A percentile compares a stretch with the other conserved stretches of the same genome.
These are phyloP conservation scores for Chlorella sp. DNA, from an alignment of 139 green algal species.

Conservation along the genomic window DNA sequence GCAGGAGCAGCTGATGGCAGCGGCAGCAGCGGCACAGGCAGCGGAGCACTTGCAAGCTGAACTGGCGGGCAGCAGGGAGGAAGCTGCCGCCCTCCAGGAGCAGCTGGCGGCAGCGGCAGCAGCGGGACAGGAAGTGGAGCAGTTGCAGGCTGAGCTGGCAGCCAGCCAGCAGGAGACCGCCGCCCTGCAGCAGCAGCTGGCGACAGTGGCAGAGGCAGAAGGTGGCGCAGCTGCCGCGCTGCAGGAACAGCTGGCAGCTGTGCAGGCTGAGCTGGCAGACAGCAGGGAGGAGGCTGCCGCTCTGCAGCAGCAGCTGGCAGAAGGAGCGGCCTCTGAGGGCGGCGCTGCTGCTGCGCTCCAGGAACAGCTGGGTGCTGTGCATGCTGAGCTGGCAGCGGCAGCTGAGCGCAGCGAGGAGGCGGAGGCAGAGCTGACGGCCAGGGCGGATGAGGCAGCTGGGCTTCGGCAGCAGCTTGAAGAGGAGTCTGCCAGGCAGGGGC, in stretches of 20 bases:
- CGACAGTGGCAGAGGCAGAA: background rate
- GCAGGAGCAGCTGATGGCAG: background rate
- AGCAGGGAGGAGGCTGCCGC: background rate
- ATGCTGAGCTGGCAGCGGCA: background rate
- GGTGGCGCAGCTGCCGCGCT: background rate
- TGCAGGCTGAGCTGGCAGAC: background rate
- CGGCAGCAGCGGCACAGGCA: background rate
- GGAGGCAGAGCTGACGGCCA: background rate
- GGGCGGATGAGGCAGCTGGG: slow-evolving; percentile 15
- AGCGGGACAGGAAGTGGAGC: background rate
- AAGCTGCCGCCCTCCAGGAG: background rate
- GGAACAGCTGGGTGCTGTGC: slow-evolving; percentile 2
- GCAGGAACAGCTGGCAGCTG: background rate
- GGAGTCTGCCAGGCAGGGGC: background rate
- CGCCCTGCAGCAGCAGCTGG: background rate
- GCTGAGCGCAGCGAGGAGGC: slow-evolving; percentile 5
- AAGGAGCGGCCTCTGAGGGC: background rate
- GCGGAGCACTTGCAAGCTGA: background rate
- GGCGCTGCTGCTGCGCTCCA: background rate
- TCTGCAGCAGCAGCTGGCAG: background rate
- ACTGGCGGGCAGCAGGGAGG: background rate
- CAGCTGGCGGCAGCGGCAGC: slow-evolving; percentile 1
- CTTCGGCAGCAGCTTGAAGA: slow-evolving; percentile 5
- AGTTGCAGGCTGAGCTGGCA: slow-evolving; percentile 2
- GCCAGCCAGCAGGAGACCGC: background rate